These are phyloP conservation scores for Evernia prunastri DNA, from an alignment of 495 filamentous ascomycete species.

Conservation along the genomic window DNA sequence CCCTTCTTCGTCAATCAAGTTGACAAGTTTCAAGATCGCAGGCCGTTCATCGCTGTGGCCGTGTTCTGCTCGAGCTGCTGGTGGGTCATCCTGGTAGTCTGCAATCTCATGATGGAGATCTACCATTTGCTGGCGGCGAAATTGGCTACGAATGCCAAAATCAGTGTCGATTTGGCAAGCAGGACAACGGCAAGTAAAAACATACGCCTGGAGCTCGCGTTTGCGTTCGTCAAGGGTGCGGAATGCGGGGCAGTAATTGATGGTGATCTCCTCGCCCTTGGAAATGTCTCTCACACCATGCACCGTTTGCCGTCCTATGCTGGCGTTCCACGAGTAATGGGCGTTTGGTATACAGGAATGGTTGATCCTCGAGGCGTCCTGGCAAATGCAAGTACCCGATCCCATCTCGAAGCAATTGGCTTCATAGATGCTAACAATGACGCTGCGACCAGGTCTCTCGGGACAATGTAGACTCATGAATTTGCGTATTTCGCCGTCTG, in stretches of 20 bases:
- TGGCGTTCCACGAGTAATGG: constrained; percentile 37
- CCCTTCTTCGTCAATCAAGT: not conserved
- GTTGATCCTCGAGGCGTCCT: constrained; percentile 27
- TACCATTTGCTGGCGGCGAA: not conserved
- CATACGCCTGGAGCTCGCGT: not conserved
- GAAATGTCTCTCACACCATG: constrained; percentile 37
- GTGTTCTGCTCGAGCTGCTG: not conserved
- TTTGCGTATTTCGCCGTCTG: not conserved
- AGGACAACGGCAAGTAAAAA: constrained; percentile 3
- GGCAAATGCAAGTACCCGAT: constrained; percentile 4
- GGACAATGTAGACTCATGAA: not conserved
- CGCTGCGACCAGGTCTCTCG: not conserved
- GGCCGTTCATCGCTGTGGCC: not conserved
- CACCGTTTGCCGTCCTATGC: constrained; percentile 31
- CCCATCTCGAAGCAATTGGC: not conserved
- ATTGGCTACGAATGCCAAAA: not conserved
- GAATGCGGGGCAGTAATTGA: constrained; percentile 28
- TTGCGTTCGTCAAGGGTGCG: not conserved
- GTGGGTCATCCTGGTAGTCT: not conserved
- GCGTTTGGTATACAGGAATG: constrained; percentile 42
- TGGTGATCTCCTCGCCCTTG: constrained; percentile 40
- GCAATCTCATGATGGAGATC: not conserved
- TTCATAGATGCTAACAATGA: not conserved
- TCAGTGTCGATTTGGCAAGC: not conserved
- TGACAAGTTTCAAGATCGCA: not conserved